These are phyloP conservation scores for Pseudopithomyces maydicus DNA, from an alignment of 2,329 filamentous ascomycete genomes.

Conservation along the genomic window DNA sequence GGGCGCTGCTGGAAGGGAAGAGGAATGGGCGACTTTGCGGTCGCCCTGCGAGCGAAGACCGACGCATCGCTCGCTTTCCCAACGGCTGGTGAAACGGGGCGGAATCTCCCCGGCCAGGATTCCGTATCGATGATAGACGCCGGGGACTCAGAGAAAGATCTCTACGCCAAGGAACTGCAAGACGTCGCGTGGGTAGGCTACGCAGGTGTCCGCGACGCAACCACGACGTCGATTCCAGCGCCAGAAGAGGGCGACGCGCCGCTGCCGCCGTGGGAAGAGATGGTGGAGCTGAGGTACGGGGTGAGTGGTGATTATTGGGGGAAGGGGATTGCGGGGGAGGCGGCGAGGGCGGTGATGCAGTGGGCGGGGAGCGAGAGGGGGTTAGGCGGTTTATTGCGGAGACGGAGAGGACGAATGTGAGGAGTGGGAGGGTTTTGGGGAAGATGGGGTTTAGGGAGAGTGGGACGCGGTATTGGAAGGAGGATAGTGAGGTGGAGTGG, in stretches of 20 bases:
- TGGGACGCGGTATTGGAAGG: slow-evolving; percentile 20
- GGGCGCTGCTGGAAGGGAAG: slow-evolving; percentile 15
- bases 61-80: neutral
- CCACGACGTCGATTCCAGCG: slow-evolving; percentile 18
- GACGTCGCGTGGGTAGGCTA: slow-evolving; percentile 21
- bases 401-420: slow-evolving; percentile 26
- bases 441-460: slow-evolving; percentile 31
- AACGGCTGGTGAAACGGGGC: neutral
- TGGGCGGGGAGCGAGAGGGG: slow-evolving; percentile 17
- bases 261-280: slow-evolving; percentile 20
- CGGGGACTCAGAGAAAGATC: too few relatives aligned
- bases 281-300: slow-evolving; percentile 25
- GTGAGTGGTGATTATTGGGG: slow-evolving; percentile 18
- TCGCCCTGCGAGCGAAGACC: slow-evolving; percentile 10
- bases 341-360: slow-evolving; percentile 22
- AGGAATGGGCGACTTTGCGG: slow-evolving; percentile 20
- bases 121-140: neutral
- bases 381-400: slow-evolving; percentile 25
- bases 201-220: slow-evolving; percentile 23
- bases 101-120: neutral
- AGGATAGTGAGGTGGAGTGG: slow-evolving; percentile 21
- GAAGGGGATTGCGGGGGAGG: slow-evolving; percentile 21
- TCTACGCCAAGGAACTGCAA: neutral
- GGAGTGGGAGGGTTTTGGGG: slow-evolving; percentile 28
- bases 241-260: slow-evolving; percentile 8